Evolutionary conservation across 192 early-diverging fungal genomes (phyloP).

Genomic region (Coemansia sp.): DNA sequence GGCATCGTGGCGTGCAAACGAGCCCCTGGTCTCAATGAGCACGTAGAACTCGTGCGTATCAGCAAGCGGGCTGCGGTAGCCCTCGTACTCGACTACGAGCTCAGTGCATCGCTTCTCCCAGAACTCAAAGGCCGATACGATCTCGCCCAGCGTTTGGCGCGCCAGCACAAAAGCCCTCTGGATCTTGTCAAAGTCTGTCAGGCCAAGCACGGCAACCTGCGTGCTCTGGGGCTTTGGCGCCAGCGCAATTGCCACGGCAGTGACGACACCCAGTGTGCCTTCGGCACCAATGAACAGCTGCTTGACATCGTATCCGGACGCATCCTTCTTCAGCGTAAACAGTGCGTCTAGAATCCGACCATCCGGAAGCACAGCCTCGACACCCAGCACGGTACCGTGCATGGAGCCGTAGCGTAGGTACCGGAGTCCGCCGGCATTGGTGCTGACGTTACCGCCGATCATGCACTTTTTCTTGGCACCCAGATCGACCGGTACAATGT

Average conservation of each 20-base stretch:
- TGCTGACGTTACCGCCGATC: conserved; percentile 97
- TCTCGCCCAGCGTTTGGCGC: conserved; percentile 81
- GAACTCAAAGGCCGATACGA: conserved; percentile 97
- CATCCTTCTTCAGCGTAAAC: conserved; percentile 91
- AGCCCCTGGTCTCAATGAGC: conserved; percentile 90
- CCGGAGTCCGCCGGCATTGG: conserved; percentile 94
- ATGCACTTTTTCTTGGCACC: conserved; percentile 86
- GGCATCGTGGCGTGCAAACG: conserved; percentile 85
- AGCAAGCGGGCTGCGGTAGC: conserved; percentile 21
- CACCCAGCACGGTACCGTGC: conserved; percentile 89
- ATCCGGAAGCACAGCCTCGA: conserved; percentile 93
- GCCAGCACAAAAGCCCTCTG: conserved; percentile 80
- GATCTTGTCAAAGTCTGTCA: conserved; percentile 77
- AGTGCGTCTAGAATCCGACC: conserved; percentile 84
- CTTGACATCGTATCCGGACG: conserved; percentile 96
- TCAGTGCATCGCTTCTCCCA: conserved; percentile 79
- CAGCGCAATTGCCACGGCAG: conserved; percentile 82
- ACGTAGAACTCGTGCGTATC: conserved; percentile 55
- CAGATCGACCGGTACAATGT: conserved; percentile 91
- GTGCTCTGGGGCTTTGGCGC: conserved; percentile 70
- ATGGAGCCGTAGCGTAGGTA: conserved; percentile 92
- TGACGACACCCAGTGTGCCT: conserved; percentile 93
- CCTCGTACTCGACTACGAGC: conserved; percentile 58
- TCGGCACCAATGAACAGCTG: conserved; percentile 99
- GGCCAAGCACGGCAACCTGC: conserved; percentile 76